These are phyloP conservation scores for Aspergillus piperis DNA, from an alignment of 2,329 filamentous ascomycete species.

Conservation along the genomic window DNA sequence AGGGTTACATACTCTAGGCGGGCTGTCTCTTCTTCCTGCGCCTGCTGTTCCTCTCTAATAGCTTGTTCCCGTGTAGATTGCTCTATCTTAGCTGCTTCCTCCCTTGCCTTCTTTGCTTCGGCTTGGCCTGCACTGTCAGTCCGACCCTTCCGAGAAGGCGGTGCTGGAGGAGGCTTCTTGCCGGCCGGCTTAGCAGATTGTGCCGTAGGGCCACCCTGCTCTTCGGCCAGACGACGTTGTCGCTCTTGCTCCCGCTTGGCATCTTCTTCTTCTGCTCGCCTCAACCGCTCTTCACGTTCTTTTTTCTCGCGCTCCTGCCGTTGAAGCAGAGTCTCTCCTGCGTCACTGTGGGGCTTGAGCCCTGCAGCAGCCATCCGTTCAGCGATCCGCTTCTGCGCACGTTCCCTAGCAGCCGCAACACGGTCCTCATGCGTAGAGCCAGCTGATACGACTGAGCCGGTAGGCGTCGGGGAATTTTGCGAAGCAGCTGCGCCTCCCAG, in stretches of 20 bases:
- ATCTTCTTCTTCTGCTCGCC: slow-evolving; percentile 92
- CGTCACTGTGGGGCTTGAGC: slow-evolving; percentile 77
- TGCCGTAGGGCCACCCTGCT: slow-evolving; percentile 61
- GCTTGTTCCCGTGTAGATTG: slow-evolving; percentile 59
- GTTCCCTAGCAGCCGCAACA: slow-evolving; percentile 93
- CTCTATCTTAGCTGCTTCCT: slow-evolving; percentile 65
- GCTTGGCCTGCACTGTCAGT: slow-evolving; percentile 56
- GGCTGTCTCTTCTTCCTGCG: slow-evolving; percentile 71
- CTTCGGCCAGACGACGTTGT: slow-evolving; percentile 77
- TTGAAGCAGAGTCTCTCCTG: slow-evolving; percentile 79
- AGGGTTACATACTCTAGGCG: slow-evolving; percentile 74
- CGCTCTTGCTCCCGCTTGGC: slow-evolving; percentile 83
- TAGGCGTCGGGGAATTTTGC: slow-evolving; percentile 49
- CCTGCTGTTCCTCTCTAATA: slow-evolving; percentile 66
- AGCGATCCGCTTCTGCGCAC: slow-evolving; percentile 95
- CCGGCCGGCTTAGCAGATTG: slow-evolving; percentile 58
- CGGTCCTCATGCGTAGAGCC: slow-evolving; percentile 92
- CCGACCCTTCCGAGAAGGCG: slow-evolving; percentile 70
- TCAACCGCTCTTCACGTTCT: slow-evolving; percentile 83
- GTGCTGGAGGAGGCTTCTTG: slow-evolving; percentile 71
- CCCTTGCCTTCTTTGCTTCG: slow-evolving; percentile 59
- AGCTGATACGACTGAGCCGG: slow-evolving; percentile 68
- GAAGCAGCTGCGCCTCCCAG: slow-evolving; percentile 37
- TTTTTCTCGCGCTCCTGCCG: slow-evolving; percentile 83
- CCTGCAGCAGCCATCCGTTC: slow-evolving; percentile 92